Base-by-base conservation (phyloP, 2,329 filamentous ascomycete genomes). In the Hysterium pulicare region DNA sequence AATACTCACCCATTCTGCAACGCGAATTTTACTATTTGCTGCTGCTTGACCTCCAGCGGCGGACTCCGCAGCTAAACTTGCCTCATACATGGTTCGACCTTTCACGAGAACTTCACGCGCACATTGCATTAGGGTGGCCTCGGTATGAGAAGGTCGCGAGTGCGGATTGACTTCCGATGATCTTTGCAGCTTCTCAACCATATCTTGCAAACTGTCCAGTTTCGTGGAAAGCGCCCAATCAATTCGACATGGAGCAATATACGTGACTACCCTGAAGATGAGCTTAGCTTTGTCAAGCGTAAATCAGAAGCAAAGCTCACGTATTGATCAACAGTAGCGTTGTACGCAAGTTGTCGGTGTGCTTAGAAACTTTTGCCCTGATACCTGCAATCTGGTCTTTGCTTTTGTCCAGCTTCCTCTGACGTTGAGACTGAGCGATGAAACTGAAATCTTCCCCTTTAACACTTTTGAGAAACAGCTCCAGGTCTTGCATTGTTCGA, bases 281-380 rank as follows among this genome's bases (percentile, higher is more conserved):
- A 42, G 13, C 26, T 53, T 28, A 47, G 46, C 38, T 31, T 20
- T 26, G 15, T 40, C 33, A 31, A 34, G 21, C 9, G 13, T 31
- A 33, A 38, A 37, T 10, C 15, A 38, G 33, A 42, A 42, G 21
- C 17, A 42, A 40, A 15, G 22, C 51, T 54, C 42, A 55, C 53
- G 33, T 48, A 20, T 50, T 41, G 20, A 56, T 45, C 30, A 56
- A 32, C 10, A 49, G 44, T 17, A 49, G 30, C 7, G 44, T 45
- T 22, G 44, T 46, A 19, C 37, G 43, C 34, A 56, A 40, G 36
- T 46, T 50, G 22, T 53, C 45, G 36, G 44, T 47, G 30, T 54
- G 51, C 39, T 47, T 49, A 24, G 26, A 41, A 21, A 56, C 30
- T 33, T 34, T 46, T 28, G 33, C 26, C 20, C 42, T 23, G 31